A percentile compares a stretch with the other conserved stretches of the same genome.
Conservation (phyloP, 2,329 filamentous ascomycete species). For the Neofusicoccum umdonicola region DNA sequence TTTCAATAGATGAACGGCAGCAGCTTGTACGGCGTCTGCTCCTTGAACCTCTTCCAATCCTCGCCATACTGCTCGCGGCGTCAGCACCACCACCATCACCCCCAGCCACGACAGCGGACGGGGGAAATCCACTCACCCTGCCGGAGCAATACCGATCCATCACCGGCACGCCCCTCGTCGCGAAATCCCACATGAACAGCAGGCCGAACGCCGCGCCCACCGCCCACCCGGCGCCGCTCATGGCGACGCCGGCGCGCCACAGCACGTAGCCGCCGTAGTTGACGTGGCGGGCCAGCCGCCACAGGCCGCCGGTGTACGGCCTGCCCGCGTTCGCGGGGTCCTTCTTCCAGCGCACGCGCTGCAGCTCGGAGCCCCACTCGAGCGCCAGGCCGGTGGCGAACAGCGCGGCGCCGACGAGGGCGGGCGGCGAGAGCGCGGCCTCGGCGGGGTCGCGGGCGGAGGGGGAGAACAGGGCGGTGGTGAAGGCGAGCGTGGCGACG, state of each 20-base stretch:
- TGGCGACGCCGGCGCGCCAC: slow-evolving; percentile 51
- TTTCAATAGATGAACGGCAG: slow-evolving; percentile 33
- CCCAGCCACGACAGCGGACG: no score
- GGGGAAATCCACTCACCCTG: slow-evolving; percentile 15
- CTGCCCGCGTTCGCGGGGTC: slow-evolving; percentile 53
- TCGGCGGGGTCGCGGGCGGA: no score
- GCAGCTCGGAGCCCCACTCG: slow-evolving; percentile 57
- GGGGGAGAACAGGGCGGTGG: background rate
- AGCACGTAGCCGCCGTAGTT: slow-evolving; percentile 55
- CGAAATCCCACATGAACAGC: slow-evolving; percentile 49
- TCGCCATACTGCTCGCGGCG: slow-evolving; percentile 31
- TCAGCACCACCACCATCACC: no score
- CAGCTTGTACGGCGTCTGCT: slow-evolving; percentile 38
- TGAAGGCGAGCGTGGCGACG: slow-evolving; percentile 55
- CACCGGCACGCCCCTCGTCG: slow-evolving; percentile 43
- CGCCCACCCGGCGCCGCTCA: slow-evolving; percentile 48
- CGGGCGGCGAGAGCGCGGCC: slow-evolving; percentile 39
- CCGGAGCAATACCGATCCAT: slow-evolving; percentile 51
- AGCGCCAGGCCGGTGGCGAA: slow-evolving; percentile 54
- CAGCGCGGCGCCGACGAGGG: slow-evolving; percentile 48
- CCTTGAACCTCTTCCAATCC: slow-evolving; percentile 42
- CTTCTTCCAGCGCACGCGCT: slow-evolving; percentile 54
- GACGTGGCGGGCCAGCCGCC: slow-evolving; percentile 50
- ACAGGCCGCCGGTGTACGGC: slow-evolving; percentile 51
- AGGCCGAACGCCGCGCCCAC: slow-evolving; percentile 42